Base-by-base conservation (phyloP, 345 rosid genomes). In the Syzygium jambos region DNA sequence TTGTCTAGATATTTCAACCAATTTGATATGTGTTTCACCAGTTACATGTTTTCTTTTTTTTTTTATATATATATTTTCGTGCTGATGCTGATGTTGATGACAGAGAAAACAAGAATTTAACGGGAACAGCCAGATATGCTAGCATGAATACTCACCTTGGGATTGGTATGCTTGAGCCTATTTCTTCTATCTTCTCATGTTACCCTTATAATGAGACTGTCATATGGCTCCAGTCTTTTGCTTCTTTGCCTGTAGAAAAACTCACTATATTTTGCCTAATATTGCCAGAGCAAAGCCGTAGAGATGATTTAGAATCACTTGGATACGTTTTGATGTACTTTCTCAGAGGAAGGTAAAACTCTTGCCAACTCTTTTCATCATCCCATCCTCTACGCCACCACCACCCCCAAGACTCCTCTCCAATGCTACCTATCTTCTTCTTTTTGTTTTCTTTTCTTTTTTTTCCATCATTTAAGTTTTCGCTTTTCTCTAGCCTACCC, bases 101-200 rank as follows among this genome's bases (percentile, higher is more conserved):
- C 96, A 96, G 99, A 91, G 99, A 96, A 88, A 96, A 96, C 88
- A 96, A 96, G 93, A 96, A 95, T 87, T 92, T 96, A 95, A 95
- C 98, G 3, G 98, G 99, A 90, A 96, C 99, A 23, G 98, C 99
- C 80, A 94, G 99, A 94, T 96, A 96, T 87, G 99, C 99, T 77
- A 96, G 99, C 96, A 95, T 95, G 97, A 96, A 96, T 86, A 96
- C 99, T 87, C 99, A 96, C 93, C 96, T 96, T 63, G 99, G 99
- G 89, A 94, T 96, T 88, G 99, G 99, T 96, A 92, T 68, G 88
- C 38, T 46, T 84, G 9, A 46, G 87, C 88, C 59, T 59, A 27
- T 88, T 88, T 54, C 56, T 82, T 77, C 56, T 57, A 25, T 84
- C 27, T 54, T 85, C 14, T 23, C 11, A 85, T 8, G 22, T 73